phyloP scores from a whole-genome alignment of 208 protist genomes.

The Leishmania gerbilli region DNA sequence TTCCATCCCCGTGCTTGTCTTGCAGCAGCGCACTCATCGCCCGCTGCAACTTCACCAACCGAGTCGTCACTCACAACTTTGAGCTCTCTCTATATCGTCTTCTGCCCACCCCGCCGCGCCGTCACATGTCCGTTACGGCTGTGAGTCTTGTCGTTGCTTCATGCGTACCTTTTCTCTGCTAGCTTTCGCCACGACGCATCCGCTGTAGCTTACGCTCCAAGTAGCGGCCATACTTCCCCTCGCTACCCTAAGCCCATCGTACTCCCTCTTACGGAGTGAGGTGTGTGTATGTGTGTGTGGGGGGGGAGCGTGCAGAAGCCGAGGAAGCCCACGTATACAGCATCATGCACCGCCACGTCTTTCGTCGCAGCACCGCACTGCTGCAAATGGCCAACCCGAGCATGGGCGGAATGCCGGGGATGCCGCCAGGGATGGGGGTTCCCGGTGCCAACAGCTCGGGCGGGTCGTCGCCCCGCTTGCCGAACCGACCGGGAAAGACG shows the following conservation, averaged over 20 bases:
- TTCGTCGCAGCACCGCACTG: constrained; percentile 36
- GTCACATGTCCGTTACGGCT: background rate
- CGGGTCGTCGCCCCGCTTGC: constrained; percentile 26
- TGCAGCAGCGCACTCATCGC: background rate
- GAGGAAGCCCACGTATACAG: background rate
- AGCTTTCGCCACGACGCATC: background rate
- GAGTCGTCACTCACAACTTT: background rate
- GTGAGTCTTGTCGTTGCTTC: background rate
- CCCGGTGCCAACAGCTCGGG: background rate
- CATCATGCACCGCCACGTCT: constrained; percentile 37
- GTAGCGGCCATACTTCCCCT: background rate
- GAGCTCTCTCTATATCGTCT: background rate
- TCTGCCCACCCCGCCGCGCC: background rate
- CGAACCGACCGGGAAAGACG: constrained; percentile 31
- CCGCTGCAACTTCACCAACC: background rate
- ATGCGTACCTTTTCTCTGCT: background rate
- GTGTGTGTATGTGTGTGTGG: background rate
- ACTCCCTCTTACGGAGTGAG: background rate
- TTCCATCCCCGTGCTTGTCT: background rate
- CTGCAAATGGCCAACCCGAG: constrained; percentile 41
- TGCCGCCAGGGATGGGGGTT: constrained; percentile 17
- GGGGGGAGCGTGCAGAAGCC: background rate
- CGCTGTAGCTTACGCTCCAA: background rate
- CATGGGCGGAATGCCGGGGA: constrained; percentile 12
- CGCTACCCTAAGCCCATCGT: background rate